These are phyloP conservation scores for Candida pini DNA, from an alignment of 805 yeast genomes.

Conservation along the genomic window DNA sequence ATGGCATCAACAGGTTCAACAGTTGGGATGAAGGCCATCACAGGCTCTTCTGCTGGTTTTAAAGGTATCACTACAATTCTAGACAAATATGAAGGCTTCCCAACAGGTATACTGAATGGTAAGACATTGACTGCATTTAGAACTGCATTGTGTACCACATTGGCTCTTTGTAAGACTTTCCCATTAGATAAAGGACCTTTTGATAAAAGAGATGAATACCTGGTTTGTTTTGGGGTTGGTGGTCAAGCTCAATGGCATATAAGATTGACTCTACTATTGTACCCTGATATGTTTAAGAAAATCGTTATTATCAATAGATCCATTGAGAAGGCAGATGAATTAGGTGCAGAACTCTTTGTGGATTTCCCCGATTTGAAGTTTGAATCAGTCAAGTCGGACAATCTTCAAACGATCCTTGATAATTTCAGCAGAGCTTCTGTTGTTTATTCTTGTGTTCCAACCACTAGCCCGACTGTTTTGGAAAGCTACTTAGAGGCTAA, in stretches of 20 bases:
- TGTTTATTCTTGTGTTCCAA: constrained; percentile 57
- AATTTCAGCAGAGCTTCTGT: constrained; percentile 37
- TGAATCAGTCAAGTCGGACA: constrained; percentile 14
- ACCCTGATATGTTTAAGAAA: constrained; percentile 29
- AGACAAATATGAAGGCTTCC: constrained; percentile 44
- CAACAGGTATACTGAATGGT: constrained; percentile 53
- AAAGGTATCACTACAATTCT: constrained; percentile 50
- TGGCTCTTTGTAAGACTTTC: constrained; percentile 37
- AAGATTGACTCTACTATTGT: constrained; percentile 36
- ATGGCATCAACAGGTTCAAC: constrained; percentile 59
- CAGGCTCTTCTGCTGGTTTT: constrained; percentile 55
- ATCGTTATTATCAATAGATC: constrained; percentile 45
- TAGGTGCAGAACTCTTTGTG: constrained; percentile 24
- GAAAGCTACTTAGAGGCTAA: constrained; percentile 25
- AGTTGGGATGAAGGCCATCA: constrained; percentile 57
- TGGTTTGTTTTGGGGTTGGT: constrained; percentile 54
- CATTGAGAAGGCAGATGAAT: constrained; percentile 31
- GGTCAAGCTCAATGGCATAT: constrained; percentile 64
- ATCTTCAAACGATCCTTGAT: constrained; percentile 10
- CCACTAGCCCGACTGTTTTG: constrained; percentile 42
- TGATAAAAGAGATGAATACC: constrained; percentile 21
- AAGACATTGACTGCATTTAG: constrained; percentile 58
- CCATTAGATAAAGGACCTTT: constrained; percentile 15
- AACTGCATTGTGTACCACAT: constrained; percentile 53
- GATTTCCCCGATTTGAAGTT: constrained; percentile 29